phyloP scores from a whole-genome alignment of 768 basidiomycete species.

The Serendipita vermifera region DNA sequence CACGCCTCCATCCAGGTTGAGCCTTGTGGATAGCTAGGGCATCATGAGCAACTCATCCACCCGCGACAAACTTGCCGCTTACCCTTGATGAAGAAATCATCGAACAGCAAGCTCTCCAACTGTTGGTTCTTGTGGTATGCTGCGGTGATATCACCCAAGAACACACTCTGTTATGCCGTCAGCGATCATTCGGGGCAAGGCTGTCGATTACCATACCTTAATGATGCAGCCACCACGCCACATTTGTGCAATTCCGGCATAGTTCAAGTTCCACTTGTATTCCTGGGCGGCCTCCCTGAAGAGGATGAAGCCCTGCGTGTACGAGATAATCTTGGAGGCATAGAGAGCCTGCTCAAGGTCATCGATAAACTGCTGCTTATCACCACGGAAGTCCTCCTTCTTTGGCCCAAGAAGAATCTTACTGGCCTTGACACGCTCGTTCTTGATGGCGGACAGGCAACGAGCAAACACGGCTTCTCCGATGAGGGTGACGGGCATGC shows the following conservation, averaged over 20 bases:
- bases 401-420: slow-evolving; percentile 83
- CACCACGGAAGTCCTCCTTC: slow-evolving; percentile 87
- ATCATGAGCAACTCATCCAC: neutral
- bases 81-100: slow-evolving; percentile 97
- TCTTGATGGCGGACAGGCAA: slow-evolving; percentile 93
- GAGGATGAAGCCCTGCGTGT: slow-evolving; percentile 99
- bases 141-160: slow-evolving; percentile 81
- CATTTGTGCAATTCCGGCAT: slow-evolving; percentile 95
- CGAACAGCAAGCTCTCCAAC: slow-evolving; percentile 86
- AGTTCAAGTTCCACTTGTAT: slow-evolving; percentile 87
- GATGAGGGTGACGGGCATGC: slow-evolving; percentile 85
- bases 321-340: slow-evolving; percentile 98
- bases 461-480: slow-evolving; percentile 99
- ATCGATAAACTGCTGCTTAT: slow-evolving; percentile 98
- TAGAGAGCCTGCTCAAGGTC: slow-evolving; percentile 99
- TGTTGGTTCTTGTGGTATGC: slow-evolving; percentile 78
- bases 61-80: slow-evolving; percentile 12
- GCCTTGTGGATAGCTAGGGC: slow-evolving; percentile 72
- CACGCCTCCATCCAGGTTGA: slow-evolving; percentile 96
- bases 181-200: slow-evolving; percentile 13
- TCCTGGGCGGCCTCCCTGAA: slow-evolving; percentile 98
- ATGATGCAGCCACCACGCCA: slow-evolving; percentile 99
- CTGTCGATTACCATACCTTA: slow-evolving; percentile 40
- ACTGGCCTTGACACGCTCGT: slow-evolving; percentile 87
- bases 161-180: slow-evolving; percentile 48